These are phyloP conservation scores for Peronospora farinosa DNA, from an alignment of 352 stramenopile species.

Conservation along the genomic window DNA sequence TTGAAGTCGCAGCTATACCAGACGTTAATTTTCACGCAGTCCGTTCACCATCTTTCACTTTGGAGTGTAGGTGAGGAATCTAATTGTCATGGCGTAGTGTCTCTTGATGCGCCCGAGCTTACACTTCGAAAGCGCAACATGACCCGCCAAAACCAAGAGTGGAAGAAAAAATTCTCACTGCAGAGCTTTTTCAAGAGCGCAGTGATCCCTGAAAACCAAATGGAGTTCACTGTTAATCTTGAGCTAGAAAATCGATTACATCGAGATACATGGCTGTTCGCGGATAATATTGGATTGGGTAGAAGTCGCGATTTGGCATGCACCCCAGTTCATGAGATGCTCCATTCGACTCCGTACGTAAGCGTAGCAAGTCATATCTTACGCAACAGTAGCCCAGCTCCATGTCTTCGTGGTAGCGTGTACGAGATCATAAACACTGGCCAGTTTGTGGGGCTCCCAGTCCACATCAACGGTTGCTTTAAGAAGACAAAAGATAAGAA, in stretches of 20 bases:
- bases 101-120: conserved; percentile 29
- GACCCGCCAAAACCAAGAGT: conserved; percentile 52
- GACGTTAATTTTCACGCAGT: conserved; percentile 64
- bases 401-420: conserved; percentile 44
- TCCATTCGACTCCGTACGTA: conserved; percentile 59
- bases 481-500: conserved; percentile 56
- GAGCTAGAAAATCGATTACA: conserved; percentile 51
- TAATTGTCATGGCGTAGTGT: conserved; percentile 47
- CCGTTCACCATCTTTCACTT: conserved; percentile 46
- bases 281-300: conserved; percentile 58
- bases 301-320: conserved; percentile 62
- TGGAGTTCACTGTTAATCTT: conserved; percentile 58
- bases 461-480: conserved; percentile 77
- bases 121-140: conserved; percentile 43
- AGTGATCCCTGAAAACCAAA: conserved; percentile 50
- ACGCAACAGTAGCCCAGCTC: conserved; percentile 35
- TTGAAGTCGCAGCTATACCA: conserved; percentile 47
- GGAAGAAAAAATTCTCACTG: conserved; percentile 73
- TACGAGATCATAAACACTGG: conserved; percentile 52
- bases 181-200: conserved; percentile 72
- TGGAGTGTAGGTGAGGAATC: conserved; percentile 67
- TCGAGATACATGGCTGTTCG: conserved; percentile 56
- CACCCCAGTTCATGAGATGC: conserved; percentile 50
- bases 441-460: conserved; percentile 43
- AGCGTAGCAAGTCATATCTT: conserved; percentile 59